These are phyloP conservation scores for Imleria badia DNA, from an alignment of 768 basidiomycete genomes.

Conservation along the genomic window DNA sequence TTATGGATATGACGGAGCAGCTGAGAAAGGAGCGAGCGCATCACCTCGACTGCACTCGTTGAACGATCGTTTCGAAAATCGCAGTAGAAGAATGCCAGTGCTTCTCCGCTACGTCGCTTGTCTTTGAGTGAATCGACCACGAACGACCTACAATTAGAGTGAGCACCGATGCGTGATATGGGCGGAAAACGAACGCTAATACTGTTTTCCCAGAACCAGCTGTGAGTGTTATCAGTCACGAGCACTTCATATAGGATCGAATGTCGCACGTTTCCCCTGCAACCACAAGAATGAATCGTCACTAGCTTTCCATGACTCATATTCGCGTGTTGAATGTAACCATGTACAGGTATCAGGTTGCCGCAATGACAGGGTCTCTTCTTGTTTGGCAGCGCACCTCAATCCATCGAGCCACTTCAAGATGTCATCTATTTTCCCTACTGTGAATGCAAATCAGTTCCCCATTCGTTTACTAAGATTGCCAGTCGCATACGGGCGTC, in stretches of 20 bases:
- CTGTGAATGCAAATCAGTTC: background rate
- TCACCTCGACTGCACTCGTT: conserved; percentile 1
- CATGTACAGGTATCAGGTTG: conserved; percentile 15
- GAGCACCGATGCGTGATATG: background rate
- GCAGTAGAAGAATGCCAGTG: conserved; percentile 16
- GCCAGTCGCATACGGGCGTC: background rate
- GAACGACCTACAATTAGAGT: background rate
- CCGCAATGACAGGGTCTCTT: conserved; percentile 3
- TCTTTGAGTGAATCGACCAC: conserved; percentile 4
- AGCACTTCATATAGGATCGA: background rate
- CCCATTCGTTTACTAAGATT: no score
- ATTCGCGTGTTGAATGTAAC: background rate
- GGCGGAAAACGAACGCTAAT: conserved; percentile 8
- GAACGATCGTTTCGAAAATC: conserved; percentile 12
- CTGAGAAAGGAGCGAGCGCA: conserved; percentile 19
- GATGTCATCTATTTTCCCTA: conserved; percentile 5
- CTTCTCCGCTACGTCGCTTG: background rate
- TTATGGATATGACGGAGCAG: background rate
- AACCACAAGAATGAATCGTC: conserved; percentile 10
- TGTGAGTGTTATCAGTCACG: background rate
- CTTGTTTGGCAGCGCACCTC: conserved; percentile 13
- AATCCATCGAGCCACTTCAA: conserved; percentile 11
- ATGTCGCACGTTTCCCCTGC: conserved; percentile 16
- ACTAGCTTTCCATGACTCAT: conserved; percentile 5
- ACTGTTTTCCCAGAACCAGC: conserved; percentile 22